A percentile compares a stretch with the other conserved stretches of the same genome.
These are phyloP conservation scores for Aphanomyces invadans DNA, from an alignment of 352 stramenopile species.

Conservation along the genomic window DNA sequence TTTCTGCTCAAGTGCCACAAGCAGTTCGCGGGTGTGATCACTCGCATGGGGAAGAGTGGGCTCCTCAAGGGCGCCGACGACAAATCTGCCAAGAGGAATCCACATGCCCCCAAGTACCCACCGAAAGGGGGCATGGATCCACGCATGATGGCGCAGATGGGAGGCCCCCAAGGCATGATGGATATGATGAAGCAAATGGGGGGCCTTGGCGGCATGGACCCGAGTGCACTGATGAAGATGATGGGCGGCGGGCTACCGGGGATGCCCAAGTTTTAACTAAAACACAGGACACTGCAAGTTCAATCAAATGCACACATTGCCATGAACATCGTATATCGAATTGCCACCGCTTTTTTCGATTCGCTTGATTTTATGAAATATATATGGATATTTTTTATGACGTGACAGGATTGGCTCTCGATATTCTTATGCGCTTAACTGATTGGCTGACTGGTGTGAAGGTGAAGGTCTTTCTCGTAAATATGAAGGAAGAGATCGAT, in stretches of 20 bases:
- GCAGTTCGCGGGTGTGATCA: conserved; percentile 91
- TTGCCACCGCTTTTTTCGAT: too few species aligned
- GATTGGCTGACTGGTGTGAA: too few species aligned
- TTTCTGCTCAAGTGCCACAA: conserved; percentile 95
- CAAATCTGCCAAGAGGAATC: conserved; percentile 90
- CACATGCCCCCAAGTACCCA: conserved; percentile 94
- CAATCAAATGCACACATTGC: too few species aligned
- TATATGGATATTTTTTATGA: too few species aligned
- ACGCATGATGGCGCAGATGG: conserved; percentile 88
- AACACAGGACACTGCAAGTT: too few species aligned
- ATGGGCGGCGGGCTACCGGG: conserved; percentile 45
- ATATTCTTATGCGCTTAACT: too few species aligned
- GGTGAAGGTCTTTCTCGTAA: too few species aligned
- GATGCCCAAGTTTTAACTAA: conserved; percentile 15
- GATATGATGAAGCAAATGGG: conserved; percentile 94
- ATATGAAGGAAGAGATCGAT: too few species aligned
- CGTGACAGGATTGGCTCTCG: too few species aligned
- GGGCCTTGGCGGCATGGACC: conserved; percentile 73
- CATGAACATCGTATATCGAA: too few species aligned
- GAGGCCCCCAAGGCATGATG: conserved; percentile 79
- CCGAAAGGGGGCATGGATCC: conserved; percentile 91
- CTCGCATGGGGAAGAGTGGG: conserved; percentile 95
- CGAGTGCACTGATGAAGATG: conserved; percentile 63
- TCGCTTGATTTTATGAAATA: too few species aligned
- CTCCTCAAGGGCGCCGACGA: conserved; percentile 87